These are phyloP conservation scores for Blastobotrys parvus DNA, from an alignment of 805 yeast genomes.

Conservation along the genomic window DNA sequence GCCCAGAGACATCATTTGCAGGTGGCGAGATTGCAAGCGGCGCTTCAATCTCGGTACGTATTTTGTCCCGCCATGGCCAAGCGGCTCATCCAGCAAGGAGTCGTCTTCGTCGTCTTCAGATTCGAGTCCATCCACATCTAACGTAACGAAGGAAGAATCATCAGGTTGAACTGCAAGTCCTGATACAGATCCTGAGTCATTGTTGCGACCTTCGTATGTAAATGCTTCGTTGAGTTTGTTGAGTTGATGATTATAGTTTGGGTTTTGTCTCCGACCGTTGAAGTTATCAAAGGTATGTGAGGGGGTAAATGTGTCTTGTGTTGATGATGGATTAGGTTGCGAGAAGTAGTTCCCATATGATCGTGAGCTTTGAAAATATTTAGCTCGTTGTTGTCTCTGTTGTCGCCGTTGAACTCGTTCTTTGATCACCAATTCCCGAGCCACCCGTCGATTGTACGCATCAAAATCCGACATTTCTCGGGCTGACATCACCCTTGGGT, in stretches of 20 bases:
- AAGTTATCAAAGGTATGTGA: conserved; percentile 18
- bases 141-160: conserved; percentile 18
- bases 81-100: conserved; percentile 5
- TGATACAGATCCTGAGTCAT: background rate
- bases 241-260: conserved; percentile 16
- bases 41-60: conserved; percentile 33
- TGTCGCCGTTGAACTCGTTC: conserved; percentile 9
- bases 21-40: conserved; percentile 53
- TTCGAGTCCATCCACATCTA: conserved; percentile 21
- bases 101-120: conserved; percentile 14
- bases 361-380: conserved; percentile 8
- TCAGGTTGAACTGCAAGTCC: conserved; percentile 11
- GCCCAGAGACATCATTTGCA: conserved; percentile 72
- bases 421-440: conserved; percentile 19
- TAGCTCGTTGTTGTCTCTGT: conserved; percentile 6
- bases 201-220: conserved; percentile 11
- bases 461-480: conserved; percentile 22
- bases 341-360: conserved; percentile 19
- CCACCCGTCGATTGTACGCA: conserved; percentile 21
- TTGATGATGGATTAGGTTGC: background rate
- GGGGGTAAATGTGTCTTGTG: conserved; percentile 5
- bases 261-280: conserved; percentile 19
- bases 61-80: background rate
- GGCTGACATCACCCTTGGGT: no score
- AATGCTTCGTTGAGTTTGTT: conserved; percentile 16